Evolutionary conservation across 2,329 filamentous ascomycete genomes (phyloP).

Genomic region (Colletotrichum lentis): DNA sequence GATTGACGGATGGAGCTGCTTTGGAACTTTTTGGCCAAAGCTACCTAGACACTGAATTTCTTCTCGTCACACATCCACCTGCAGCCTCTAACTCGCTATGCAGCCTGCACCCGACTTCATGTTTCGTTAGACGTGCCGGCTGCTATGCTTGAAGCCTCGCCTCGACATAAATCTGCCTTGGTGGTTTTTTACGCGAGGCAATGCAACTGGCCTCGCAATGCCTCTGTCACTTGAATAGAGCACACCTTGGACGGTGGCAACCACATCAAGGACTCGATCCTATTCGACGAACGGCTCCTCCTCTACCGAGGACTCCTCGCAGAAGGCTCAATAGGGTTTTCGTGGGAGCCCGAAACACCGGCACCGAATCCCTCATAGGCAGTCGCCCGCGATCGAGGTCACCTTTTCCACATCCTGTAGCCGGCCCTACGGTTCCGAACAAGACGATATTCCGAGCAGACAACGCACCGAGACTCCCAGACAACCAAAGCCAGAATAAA

Average conservation of each 20-base stretch:
- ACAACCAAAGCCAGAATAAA: background rate
- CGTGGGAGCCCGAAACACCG: background rate
- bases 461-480: background rate
- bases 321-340: background rate
- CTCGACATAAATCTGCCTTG: background rate
- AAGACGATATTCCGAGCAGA: background rate
- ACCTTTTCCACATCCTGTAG: background rate
- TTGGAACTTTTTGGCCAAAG: slow-evolving; percentile 3
- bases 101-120: slow-evolving; percentile 5
- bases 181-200: slow-evolving; percentile 32
- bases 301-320: slow-evolving; percentile 1
- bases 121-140: slow-evolving; percentile 12
- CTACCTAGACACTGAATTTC: background rate
- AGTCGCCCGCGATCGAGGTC: background rate
- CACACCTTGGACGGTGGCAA: slow-evolving; percentile 33
- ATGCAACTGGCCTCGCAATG: slow-evolving; percentile 39
- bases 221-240: slow-evolving; percentile 41
- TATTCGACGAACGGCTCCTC: slow-evolving; percentile 10
- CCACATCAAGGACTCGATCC: slow-evolving; percentile 23
- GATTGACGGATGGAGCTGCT: slow-evolving; percentile 24
- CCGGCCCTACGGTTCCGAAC: background rate
- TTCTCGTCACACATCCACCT: background rate
- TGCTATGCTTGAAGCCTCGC: slow-evolving; percentile 31
- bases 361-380: background rate
- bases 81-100: slow-evolving; percentile 22